Evolutionary conservation across 2,329 filamentous ascomycete genomes (phyloP).

Genomic region (Diaporthe longicolla): DNA sequence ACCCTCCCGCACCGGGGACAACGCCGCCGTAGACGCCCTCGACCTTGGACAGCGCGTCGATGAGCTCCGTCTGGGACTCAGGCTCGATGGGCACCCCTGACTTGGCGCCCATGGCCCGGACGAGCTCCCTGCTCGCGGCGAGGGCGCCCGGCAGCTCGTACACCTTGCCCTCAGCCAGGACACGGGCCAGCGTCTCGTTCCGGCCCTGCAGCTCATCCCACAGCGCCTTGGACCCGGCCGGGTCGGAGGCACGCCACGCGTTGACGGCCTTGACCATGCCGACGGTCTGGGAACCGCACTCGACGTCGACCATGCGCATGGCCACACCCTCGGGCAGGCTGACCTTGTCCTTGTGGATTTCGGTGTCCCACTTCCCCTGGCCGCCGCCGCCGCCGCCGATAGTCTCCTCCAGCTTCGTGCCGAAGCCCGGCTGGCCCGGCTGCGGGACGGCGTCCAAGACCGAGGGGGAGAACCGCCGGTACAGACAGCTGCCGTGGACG

Average conservation of each 20-base stretch:
- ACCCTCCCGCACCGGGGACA: constrained; percentile 94
- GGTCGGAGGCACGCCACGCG: constrained; percentile 79
- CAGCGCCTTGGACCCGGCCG: constrained; percentile 74
- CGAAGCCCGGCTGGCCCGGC: constrained; percentile 77
- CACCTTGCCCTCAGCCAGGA: constrained; percentile 68
- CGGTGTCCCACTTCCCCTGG: constrained; percentile 77
- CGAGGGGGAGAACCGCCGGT: constrained; percentile 90
- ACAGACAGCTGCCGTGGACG: constrained; percentile 91
- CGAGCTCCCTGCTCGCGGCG: constrained; percentile 69
- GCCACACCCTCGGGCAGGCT: constrained; percentile 80
- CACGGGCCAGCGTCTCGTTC: constrained; percentile 79
- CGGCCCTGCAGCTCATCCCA: constrained; percentile 82
- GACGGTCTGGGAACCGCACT: constrained; percentile 93
- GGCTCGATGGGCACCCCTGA: constrained; percentile 93
- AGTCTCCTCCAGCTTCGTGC: constrained; percentile 71
- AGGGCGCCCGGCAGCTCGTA: constrained; percentile 62
- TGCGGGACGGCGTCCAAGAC: constrained; percentile 79
- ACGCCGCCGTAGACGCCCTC: constrained; percentile 91
- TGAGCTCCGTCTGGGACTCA: constrained; percentile 82
- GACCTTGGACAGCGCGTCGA: constrained; percentile 81
- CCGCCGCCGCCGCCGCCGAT: constrained; percentile 69
- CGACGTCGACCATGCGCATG: constrained; percentile 94
- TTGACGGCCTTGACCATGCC: constrained; percentile 96
- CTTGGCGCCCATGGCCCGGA: constrained; percentile 81
- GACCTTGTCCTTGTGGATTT: constrained; percentile 78